These are phyloP conservation scores for Citrus sp. DNA, from an alignment of 345 rosid species.

Conservation along the genomic window DNA sequence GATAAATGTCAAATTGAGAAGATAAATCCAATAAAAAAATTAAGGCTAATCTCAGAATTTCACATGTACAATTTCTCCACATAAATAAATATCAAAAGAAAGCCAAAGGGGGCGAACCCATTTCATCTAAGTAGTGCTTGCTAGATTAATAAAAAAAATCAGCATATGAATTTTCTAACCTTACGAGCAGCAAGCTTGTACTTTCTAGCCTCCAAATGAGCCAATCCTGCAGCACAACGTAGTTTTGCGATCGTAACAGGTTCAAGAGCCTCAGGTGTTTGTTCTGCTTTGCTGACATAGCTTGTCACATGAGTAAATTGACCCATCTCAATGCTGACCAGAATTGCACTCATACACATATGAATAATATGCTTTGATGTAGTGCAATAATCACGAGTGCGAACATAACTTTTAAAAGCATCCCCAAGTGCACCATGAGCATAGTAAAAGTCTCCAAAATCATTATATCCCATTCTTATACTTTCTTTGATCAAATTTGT, in stretches of 20 bases:
- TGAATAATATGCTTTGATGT: slow-evolving; percentile 88
- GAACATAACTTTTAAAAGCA: slow-evolving; percentile 81
- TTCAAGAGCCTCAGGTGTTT: slow-evolving; percentile 73
- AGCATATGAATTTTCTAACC: slow-evolving; percentile 41
- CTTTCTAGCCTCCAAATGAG: slow-evolving; percentile 81
- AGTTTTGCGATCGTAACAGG: slow-evolving; percentile 60
- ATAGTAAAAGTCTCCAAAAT: slow-evolving; percentile 94
- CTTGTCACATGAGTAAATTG: slow-evolving; percentile 92
- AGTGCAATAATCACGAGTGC: slow-evolving; percentile 96
- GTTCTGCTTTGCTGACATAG: slow-evolving; percentile 93
- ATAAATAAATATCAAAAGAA: neutral
- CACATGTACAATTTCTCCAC: neutral
- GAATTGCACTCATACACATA: slow-evolving; percentile 94
- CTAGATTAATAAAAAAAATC: neutral
- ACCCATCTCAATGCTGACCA: slow-evolving; percentile 97
- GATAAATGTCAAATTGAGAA: neutral
- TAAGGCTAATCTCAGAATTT: neutral
- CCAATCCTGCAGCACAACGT: slow-evolving; percentile 90
- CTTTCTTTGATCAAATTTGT: slow-evolving; percentile 98
- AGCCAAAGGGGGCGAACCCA: neutral
- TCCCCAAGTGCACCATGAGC: slow-evolving; percentile 86
- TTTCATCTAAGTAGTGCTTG: neutral
- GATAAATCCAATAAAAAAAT: neutral
- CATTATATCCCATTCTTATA: slow-evolving; percentile 97
- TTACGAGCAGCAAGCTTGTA: slow-evolving; percentile 98